Base-by-base conservation (phyloP, 106 monocot species). In the Dendrobium catenatum region DNA sequence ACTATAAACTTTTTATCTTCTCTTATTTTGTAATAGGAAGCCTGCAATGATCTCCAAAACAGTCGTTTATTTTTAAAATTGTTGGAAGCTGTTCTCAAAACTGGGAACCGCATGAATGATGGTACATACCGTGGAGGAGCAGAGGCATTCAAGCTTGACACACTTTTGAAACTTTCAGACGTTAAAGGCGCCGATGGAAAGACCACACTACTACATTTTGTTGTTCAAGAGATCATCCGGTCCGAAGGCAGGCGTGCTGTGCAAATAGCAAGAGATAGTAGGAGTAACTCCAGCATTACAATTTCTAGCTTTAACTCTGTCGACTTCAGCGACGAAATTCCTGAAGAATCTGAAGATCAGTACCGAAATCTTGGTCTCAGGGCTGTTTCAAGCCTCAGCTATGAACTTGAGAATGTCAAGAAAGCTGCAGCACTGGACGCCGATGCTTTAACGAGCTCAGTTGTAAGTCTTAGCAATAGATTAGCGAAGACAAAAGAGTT, bases 31-130 rank as follows among this genome's bases (percentile, higher is more conserved):
- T 15, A 49, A 24, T 83, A 89, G 89, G 80, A 78, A 56, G 91
- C 91, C 51, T 89, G 85, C 79, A 66, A 77, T 73, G 91, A 91
- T 75, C 84, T 91, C 61, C 83, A 61, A 77, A 83, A 55, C 59
- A 87, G 79, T 72, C 82, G 89, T 17, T 26, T 89, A 17, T 91
- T 91, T 74, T 58, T 82, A 13, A 91, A 91, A 56, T 73, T 91
- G 42, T 73, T 89, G 42, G 88, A 91, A 78, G 91, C 91, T 55
- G 86, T 91, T 77, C 85, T 91, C 37, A 91, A 91, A 78, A 87
- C 85, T 46, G 91, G 91, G 15, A 91, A 89, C 46, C 85, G 91
- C 15, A 91, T 91, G 91, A 91, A 91, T 78, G 89, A 85, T 68
- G 91, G 91, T 9, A 91, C 89, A 18, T 85, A 59, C 55, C 91